A percentile compares a stretch with the other conserved stretches of the same genome.
These are phyloP conservation scores for Fonsecaea monophora DNA, from an alignment of 2,329 filamentous ascomycete species.

Conservation along the genomic window DNA sequence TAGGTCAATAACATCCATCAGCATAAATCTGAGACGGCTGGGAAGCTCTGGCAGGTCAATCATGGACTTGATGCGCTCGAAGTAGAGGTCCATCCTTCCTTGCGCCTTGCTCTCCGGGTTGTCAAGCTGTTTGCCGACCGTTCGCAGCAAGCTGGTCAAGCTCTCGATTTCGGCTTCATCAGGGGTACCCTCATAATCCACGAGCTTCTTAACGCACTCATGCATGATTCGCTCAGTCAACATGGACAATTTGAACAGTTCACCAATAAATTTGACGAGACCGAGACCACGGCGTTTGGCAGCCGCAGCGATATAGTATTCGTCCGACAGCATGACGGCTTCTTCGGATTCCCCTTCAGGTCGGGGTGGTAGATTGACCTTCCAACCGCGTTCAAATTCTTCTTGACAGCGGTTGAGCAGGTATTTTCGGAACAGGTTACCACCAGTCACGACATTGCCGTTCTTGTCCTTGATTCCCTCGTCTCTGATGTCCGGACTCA, in stretches of 20 bases:
- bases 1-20: constrained; percentile 91
- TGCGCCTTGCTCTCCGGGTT: constrained; percentile 75
- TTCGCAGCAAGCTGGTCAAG: constrained; percentile 87
- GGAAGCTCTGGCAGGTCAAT: constrained; percentile 79
- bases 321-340: constrained; percentile 85
- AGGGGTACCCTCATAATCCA: constrained; percentile 90
- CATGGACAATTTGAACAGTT: constrained; percentile 98
- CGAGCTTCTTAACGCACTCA: constrained; percentile 95
- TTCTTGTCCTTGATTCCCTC: constrained; percentile 92
- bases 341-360: constrained; percentile 76
- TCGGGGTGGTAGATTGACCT: constrained; percentile 79
- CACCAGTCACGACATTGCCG: constrained; percentile 86
- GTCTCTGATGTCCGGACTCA: constrained; percentile 93
- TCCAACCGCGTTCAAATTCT: constrained; percentile 98
- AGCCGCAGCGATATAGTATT: constrained; percentile 92
- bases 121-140: constrained; percentile 88
- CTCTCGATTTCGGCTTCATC: constrained; percentile 98
- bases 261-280: constrained; percentile 98
- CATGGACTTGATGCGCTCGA: constrained; percentile 83
- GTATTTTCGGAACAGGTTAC: constrained; percentile 97
- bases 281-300: constrained; percentile 96
- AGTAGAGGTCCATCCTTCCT: constrained; percentile 91
- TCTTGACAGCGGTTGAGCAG: constrained; percentile 98
- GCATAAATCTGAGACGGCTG: constrained; percentile 93
- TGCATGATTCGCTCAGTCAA: constrained; percentile 99